phyloP scores from a whole-genome alignment of 176 grass and related monocot genomes.

The Musa schizocarpa region DNA sequence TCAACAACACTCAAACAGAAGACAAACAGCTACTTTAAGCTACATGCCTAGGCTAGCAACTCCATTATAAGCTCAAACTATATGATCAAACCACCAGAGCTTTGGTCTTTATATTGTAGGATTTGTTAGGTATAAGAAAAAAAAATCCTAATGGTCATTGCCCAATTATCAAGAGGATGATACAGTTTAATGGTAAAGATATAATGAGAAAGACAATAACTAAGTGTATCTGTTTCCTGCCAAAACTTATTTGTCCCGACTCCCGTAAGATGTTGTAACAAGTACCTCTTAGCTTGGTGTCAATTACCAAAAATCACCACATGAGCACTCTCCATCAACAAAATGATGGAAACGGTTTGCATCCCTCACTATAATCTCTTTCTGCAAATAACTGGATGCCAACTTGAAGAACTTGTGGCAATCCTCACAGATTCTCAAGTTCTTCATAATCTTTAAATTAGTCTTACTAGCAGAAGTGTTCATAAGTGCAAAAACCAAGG shows the following conservation, averaged over 20 bases:
- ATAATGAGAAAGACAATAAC: too few species aligned
- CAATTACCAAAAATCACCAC: constrained; percentile 10
- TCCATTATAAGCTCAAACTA: too few species aligned
- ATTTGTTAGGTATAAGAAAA: too few species aligned
- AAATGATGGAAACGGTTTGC: constrained; percentile 20
- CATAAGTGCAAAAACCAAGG: constrained; percentile 13
- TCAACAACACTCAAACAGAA: too few species aligned
- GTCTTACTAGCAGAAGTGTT: neutral
- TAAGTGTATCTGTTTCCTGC: neutral
- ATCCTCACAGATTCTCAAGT: constrained; percentile 5
- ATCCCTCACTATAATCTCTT: constrained; percentile 14
- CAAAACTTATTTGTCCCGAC: neutral
- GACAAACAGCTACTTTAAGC: too few species aligned
- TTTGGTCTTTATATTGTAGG: too few species aligned
- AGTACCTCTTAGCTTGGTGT: neutral
- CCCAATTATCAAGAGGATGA: too few species aligned
- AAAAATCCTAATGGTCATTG: too few species aligned
- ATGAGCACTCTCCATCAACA: constrained; percentile 1
- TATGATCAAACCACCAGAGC: too few species aligned
- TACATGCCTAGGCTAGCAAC: too few species aligned
- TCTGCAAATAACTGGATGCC: constrained; percentile 3
- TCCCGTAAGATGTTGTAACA: neutral
- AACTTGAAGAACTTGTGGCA: constrained; percentile 13
- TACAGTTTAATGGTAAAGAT: too few species aligned
- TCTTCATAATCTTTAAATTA: constrained; percentile 16